Evolutionary conservation across 768 basidiomycete species (phyloP), one percentile per base, ranked within the genome.

Genomic region (Russula olivacea): DNA sequence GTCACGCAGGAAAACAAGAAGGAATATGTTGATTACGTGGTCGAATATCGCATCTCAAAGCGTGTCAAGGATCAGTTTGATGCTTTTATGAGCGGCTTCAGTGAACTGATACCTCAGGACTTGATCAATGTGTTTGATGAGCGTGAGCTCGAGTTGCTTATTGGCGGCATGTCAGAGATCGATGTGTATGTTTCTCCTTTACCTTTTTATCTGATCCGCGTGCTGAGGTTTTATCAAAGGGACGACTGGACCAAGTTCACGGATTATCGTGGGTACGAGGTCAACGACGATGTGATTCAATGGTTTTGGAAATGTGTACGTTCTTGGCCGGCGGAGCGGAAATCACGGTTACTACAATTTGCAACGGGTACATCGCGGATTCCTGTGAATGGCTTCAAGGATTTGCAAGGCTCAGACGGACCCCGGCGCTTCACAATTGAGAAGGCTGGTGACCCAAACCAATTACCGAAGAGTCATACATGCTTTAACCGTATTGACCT

Each of bases 241-340:
- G 94, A 98, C 67, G 96, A 97, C 74, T 98, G 97, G 97, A 92
- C 88, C 72, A 98, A 98, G 78, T 97, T 95, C 76, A 99, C 97
- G 41, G 97, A 98, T 74, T 98, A 98, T 76, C 88, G 96, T 67
- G 96, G 93, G 17, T 96, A 95, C 72, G 91, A 94, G 76, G 86
- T 92, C 76, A 90, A 88, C 70, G 93, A 96, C 72, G 93, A 96
- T 71, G 91, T 95, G 53, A 95, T 99, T 61, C 93, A 98, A 72
- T 99, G 97, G 97, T 99, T 99, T 88, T 99, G 97, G 97, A 93
- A 98, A 78, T 94, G 93, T 70, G 92, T 99, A 50, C 89, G 92
- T 68, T 86, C 88, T 69, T 99, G 97, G 97, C 96, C 97, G 12
- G 87, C 96, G 0, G 97, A 99, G 79, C 88, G 95, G 76, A 99